Evolutionary conservation across 1,284 basidiomycete genomes (phyloP), one percentile per base, ranked within the genome.

Genomic region (Peniophora sp.): DNA sequence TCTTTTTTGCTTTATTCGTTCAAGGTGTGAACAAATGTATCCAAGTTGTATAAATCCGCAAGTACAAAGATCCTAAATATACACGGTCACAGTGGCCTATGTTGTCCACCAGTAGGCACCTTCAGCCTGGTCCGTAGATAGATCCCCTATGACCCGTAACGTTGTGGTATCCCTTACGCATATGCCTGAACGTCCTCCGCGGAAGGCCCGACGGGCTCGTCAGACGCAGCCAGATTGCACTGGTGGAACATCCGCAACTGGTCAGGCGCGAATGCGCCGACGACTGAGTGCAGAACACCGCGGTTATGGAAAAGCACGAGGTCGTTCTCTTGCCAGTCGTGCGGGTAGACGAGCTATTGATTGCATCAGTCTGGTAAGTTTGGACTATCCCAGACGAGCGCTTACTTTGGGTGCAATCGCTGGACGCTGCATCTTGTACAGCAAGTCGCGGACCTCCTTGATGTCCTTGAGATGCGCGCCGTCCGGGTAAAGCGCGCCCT

Each of bases 341-440:
- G 81, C 2, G 81, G 79, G 61, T 83, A 83, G 16, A 84, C 74
- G 17, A 81, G 67, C 75, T 79, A 52, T 12, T 17, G 32, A 11
- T 1, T 32, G 45, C 32, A 53, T 20, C 27, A 48, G 19, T n/a
- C 41, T 25, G 19, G n/a, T 19, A 9, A 2, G 1, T 34, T n/a
- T 11, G 10, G 39, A n/a, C 34, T 10, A 35, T 22, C n/a, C 24
- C 2, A 32, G 10, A 19, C 10, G 25, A 16, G 62, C 75, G 57
- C 27, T 32, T 55, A 79, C 79, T 23, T 67, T 65, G 2, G 89
- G 88, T 1, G 83, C 78, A 55, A 93, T 92, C 6, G 81, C 89
- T 1, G 89, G 89, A 10, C 89, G 69, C 64, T 93, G 89, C 73
- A 92, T 83, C 63, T 74, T 75, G 69, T 92, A 91, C 34, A 92